Conservation (phyloP, 31 red algal genomes). For the Pterothamnion heteromorphum region DNA sequence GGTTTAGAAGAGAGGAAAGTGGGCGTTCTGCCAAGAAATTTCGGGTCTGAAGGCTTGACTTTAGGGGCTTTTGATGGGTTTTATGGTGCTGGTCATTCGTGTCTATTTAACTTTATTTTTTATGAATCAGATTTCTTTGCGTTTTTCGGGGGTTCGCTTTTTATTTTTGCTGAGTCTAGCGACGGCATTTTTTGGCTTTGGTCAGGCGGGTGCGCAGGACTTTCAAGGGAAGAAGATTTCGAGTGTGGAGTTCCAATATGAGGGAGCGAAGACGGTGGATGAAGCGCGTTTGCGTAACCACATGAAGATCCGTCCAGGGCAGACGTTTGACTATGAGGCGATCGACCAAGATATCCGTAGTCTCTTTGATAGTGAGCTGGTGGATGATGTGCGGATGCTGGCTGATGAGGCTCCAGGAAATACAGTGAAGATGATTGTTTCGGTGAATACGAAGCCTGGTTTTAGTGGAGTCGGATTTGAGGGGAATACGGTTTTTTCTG, state of each 20-base stretch:
- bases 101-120: no score
- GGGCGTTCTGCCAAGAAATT: no score
- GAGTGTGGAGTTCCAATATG: background rate
- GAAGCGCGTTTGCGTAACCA: background rate
- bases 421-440: background rate
- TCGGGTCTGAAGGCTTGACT: no score
- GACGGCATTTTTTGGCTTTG: no score
- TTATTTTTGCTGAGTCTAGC: no score
- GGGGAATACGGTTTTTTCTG: background rate
- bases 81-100: no score
- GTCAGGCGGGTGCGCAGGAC: no score
- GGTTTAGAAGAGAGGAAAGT: no score
- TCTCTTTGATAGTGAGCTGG: background rate
- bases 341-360: constrained; percentile 19
- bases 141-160: no score
- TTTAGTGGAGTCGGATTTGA: background rate
- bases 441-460: background rate
- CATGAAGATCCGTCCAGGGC: background rate
- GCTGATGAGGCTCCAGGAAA: background rate
- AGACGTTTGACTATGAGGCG: background rate
- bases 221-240: constrained; percentile 20
- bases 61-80: no score
- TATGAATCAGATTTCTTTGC: no score
- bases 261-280: constrained; percentile 5
- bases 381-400: constrained; percentile 17